Percentiles rank a stretch among this genome's conserved stretches.
phyloP scores from a whole-genome alignment of 2,329 filamentous ascomycete genomes.

The Lachnellula subtilissima region DNA sequence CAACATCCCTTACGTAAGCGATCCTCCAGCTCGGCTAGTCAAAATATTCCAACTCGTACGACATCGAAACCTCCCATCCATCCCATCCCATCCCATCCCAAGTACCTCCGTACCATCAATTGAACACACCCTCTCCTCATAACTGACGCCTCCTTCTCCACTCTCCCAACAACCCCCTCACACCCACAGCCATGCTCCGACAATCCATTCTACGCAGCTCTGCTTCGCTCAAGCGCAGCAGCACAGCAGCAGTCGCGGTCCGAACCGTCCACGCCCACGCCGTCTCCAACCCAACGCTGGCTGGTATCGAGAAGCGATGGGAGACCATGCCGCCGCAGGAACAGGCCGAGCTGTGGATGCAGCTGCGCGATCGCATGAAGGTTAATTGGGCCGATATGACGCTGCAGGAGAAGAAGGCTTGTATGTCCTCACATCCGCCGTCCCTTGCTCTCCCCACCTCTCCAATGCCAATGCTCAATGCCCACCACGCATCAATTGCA shows the following conservation, averaged over 20 bases:
- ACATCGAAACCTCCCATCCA: not conserved
- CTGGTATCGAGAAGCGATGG: conserved; percentile 99
- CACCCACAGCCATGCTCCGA: conserved; percentile 16
- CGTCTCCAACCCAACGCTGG: conserved; percentile 95
- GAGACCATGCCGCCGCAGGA: conserved; percentile 96
- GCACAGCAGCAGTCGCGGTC: not conserved
- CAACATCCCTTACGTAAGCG: not conserved
- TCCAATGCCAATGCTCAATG: not conserved
- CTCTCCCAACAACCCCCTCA: not conserved
- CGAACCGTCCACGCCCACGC: conserved; percentile 58
- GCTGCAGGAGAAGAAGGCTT: conserved; percentile 96
- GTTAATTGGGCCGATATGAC: conserved; percentile 94
- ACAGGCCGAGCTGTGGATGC: conserved; percentile 99
- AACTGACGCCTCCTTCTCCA: not conserved
- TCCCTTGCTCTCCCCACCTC: not conserved
- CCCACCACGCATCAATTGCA: not conserved
- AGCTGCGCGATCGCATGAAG: conserved; percentile 97
- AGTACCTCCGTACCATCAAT: not conserved
- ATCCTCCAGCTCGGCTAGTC: not conserved
- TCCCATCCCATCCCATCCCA: not conserved
- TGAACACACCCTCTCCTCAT: not conserved
- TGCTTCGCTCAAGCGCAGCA: too few relatives aligned
- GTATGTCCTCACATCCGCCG: conserved; percentile 50
- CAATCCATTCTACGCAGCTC: conserved; percentile 11
- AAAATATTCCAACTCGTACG: not conserved